phyloP scores from a whole-genome alignment of 2,329 filamentous ascomycete species.

The Monosporascus cannonballus region DNA sequence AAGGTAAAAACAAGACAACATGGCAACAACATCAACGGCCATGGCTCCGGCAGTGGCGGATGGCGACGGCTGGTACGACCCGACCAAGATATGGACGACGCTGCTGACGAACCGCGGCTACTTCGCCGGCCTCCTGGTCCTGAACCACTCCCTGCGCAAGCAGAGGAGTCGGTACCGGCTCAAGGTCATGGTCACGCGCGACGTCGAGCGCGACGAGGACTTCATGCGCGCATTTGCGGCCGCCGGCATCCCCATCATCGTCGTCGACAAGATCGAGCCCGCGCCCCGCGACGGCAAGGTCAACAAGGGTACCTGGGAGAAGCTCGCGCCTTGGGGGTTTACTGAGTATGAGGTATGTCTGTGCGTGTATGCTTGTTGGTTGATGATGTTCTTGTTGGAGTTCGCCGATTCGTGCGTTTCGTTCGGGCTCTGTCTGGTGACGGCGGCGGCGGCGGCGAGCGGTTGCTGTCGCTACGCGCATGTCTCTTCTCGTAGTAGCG shows the following conservation, averaged over 20 bases:
- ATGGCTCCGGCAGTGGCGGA: conserved; percentile 1
- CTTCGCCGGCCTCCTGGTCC: conserved; percentile 24
- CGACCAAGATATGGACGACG: conserved; percentile 27
- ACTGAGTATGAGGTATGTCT: conserved; percentile 24
- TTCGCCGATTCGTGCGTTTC: neutral
- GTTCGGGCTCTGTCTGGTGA: neutral
- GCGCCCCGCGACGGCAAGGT: conserved; percentile 26
- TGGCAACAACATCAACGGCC: neutral
- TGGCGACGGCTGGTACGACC: conserved; percentile 15
- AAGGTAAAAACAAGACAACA: too few relatives aligned
- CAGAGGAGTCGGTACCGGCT: conserved; percentile 22
- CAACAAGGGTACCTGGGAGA: conserved; percentile 29
- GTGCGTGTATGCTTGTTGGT: neutral
- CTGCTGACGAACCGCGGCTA: conserved; percentile 26
- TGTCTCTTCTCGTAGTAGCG: neutral
- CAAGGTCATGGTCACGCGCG: conserved; percentile 26
- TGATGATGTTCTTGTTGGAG: neutral
- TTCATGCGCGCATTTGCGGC: conserved; percentile 27
- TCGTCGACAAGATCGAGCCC: conserved; percentile 29
- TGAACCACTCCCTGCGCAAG: conserved; percentile 23
- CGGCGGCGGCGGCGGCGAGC: too few relatives aligned
- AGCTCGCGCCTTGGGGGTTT: conserved; percentile 27
- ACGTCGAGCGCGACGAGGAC: conserved; percentile 27
- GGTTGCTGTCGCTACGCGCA: too few relatives aligned
- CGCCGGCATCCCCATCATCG: conserved; percentile 26